Base-by-base conservation (phyloP, 345 rosid species). In the Nasturtium officinale region DNA sequence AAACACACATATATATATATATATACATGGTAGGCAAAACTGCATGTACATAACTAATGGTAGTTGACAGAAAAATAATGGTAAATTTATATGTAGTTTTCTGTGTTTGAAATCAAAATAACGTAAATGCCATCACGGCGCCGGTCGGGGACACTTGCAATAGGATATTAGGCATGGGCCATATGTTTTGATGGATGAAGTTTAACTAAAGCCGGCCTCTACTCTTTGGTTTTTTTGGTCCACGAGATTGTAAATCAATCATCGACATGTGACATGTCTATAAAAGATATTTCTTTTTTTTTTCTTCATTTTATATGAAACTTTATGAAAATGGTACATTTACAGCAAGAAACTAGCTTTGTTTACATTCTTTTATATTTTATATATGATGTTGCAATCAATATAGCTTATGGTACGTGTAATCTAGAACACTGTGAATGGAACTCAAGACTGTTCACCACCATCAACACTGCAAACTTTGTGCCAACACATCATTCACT, bases 221-320 rank as follows among this genome's bases (percentile, higher is more conserved):
- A 47, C 66, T 26, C 63, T 47, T 5, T 38, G 15, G 35, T 46
- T 63, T 53, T 63, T 60, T 11, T 76, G 52, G 75, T 76, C 71
- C 75, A 62, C 71, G 20, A 45, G 29, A 63, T 46, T 46, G 65
- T 32, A 30, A 35, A 69, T 61, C 75, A 69, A 53, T 76, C 59
- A 69, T 76, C 40, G 6, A 52, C 79, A 75, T 75, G 74, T 75
- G 69, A 68, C 74, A 75, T 75, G 79, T 74, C 60, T 74, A 29
- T n/a, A 15, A 29, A 2, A 2, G 38, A 56, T 7, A 48, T n/a
- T n/a, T 23, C 2, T 23, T 23, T 23, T 26, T 8, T 13, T 20
- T 25, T 15, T 21, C 9, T 7, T 16, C 50, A 25, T 2, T 54
- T 40, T 11, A 35, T 51, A 47, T 17, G 17, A 10, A 33, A 58